These are phyloP conservation scores for Aspergillus chevalieri DNA, from an alignment of 2,329 filamentous ascomycete species.

Conservation along the genomic window DNA sequence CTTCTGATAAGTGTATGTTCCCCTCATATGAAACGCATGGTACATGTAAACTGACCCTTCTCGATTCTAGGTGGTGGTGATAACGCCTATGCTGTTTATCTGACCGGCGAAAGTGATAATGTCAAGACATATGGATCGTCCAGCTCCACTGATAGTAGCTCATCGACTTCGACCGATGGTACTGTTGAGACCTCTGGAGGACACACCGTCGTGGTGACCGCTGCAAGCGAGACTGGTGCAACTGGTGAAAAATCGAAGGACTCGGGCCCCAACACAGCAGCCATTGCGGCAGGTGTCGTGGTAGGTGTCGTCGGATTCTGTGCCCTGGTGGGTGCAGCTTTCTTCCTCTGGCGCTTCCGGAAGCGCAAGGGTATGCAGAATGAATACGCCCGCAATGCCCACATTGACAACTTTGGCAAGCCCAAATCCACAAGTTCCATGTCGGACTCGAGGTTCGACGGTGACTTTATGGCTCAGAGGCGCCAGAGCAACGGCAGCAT, in stretches of 20 bases:
- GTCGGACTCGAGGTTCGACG: slow-evolving; percentile 79
- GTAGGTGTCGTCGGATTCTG: slow-evolving; percentile 69
- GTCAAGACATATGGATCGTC: slow-evolving; percentile 43
- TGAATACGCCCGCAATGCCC: slow-evolving; percentile 74
- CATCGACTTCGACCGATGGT: slow-evolving; percentile 9
- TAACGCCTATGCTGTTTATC: slow-evolving; percentile 46
- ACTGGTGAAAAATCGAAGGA: slow-evolving; percentile 13
- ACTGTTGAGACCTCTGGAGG: slow-evolving; percentile 6
- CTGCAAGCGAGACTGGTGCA: slow-evolving; percentile 4
- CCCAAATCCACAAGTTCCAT: slow-evolving; percentile 60
- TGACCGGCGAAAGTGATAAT: slow-evolving; percentile 44
- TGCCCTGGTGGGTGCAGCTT: slow-evolving; percentile 60
- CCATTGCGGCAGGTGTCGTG: slow-evolving; percentile 81
- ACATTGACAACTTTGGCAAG: slow-evolving; percentile 64
- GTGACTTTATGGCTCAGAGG: slow-evolving; percentile 70
- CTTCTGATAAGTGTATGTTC: slow-evolving; percentile 57
- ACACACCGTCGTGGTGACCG: slow-evolving; percentile 29
- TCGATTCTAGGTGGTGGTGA: slow-evolving; percentile 51
- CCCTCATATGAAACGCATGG: neutral
- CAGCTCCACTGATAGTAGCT: slow-evolving; percentile 15
- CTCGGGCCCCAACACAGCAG: slow-evolving; percentile 61
- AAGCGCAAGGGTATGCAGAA: slow-evolving; percentile 73
- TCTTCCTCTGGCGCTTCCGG: slow-evolving; percentile 70
- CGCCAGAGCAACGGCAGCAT: slow-evolving; percentile 92
- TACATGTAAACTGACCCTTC: neutral